phyloP scores from a whole-genome alignment of 2,329 filamentous ascomycete genomes.

The Aspergillus nomiae region DNA sequence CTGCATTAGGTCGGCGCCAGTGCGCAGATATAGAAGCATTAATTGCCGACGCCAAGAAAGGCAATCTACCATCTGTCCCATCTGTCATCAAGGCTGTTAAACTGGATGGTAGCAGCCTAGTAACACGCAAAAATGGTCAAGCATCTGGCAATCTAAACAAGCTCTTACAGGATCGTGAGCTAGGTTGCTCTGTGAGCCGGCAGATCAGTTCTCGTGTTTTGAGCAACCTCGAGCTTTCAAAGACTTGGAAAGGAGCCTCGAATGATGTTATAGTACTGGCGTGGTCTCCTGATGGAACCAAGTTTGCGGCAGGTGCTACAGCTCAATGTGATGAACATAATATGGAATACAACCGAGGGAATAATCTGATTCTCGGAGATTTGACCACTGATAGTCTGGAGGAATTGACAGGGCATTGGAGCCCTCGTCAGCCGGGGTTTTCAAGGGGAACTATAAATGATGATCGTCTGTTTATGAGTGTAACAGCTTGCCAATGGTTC shows the following conservation, averaged over 20 bases:
- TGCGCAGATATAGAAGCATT: conserved; percentile 24
- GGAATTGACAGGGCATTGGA: conserved; percentile 58
- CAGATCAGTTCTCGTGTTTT: conserved; percentile 28
- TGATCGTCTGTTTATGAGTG: conserved; percentile 56
- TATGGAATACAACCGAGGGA: conserved; percentile 62
- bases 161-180: conserved; percentile 34
- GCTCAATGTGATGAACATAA: conserved; percentile 57
- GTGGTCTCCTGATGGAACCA: conserved; percentile 57
- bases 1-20: conserved; percentile 19
- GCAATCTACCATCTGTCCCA: conserved; percentile 20
- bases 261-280: conserved; percentile 59
- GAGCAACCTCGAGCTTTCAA: conserved; percentile 46
- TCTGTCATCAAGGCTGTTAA: conserved; percentile 12
- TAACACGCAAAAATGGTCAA: not conserved
- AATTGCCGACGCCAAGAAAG: conserved; percentile 23
- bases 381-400: conserved; percentile 43
- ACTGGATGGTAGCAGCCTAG: not conserved
- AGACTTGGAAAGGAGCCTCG: conserved; percentile 59
- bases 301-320: conserved; percentile 60
- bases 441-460: conserved; percentile 53
- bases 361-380: conserved; percentile 60
- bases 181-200: conserved; percentile 22
- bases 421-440: conserved; percentile 42
- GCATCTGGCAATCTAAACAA: conserved; percentile 12
- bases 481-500: conserved; percentile 57